These are phyloP conservation scores for Globisporangium abappressorium DNA, from an alignment of 352 stramenopile species.

Conservation along the genomic window DNA sequence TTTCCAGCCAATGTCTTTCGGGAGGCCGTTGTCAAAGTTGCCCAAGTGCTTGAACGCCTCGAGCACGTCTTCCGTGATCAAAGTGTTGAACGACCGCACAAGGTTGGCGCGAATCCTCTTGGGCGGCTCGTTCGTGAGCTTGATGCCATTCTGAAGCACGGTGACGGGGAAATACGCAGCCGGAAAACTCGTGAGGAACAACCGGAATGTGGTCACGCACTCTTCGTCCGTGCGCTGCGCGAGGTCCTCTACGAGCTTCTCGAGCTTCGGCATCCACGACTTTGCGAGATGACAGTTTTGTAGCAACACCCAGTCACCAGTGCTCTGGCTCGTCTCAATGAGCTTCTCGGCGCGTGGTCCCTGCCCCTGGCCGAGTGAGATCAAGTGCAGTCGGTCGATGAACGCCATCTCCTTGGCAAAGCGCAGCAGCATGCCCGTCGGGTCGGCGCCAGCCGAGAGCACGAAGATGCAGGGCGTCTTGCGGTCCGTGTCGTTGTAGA, in stretches of 20 bases:
- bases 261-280: conserved; percentile 92
- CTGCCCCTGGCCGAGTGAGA: conserved; percentile 92
- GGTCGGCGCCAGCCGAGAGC: conserved; percentile 88
- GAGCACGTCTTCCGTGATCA: conserved; percentile 76
- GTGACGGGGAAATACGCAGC: conserved; percentile 91
- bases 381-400: conserved; percentile 86
- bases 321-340: conserved; percentile 78
- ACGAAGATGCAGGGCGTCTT: conserved; percentile 95
- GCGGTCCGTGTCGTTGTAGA: conserved; percentile 90
- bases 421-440: conserved; percentile 90
- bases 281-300: conserved; percentile 95
- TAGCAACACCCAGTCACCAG: conserved; percentile 92
- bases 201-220: conserved; percentile 73
- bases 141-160: conserved; percentile 92
- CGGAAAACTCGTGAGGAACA: conserved; percentile 93
- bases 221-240: conserved; percentile 47
- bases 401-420: conserved; percentile 90
- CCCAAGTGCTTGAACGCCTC: conserved; percentile 54
- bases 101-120: conserved; percentile 91
- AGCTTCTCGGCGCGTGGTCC: conserved; percentile 88
- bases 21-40: conserved; percentile 53
- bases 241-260: conserved; percentile 89
- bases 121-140: conserved; percentile 91
- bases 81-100: conserved; percentile 83
- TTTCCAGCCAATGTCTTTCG: conserved; percentile 81